Evolutionary conservation across 75 land plant species (phyloP).

Genomic region (Cupressus sempervirens): DNA sequence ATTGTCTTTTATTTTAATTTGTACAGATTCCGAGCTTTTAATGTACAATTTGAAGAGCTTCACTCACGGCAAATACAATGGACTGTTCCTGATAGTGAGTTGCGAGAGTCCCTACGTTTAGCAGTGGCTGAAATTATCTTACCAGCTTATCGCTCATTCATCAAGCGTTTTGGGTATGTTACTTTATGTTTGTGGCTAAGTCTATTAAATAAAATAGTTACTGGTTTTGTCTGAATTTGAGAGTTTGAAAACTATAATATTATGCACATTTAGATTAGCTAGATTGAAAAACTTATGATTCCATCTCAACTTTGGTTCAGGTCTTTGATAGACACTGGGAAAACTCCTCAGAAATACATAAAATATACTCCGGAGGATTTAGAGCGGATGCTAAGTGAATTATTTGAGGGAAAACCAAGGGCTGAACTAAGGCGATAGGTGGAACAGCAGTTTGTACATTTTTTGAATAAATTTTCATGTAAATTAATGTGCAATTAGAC

Average conservation of each 20-base stretch:
- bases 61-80: conserved; percentile 88
- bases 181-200: background rate
- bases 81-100: conserved; percentile 92
- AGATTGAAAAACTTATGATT: background rate
- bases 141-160: conserved; percentile 73
- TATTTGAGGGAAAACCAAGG: conserved; percentile 77
- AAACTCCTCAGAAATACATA: conserved; percentile 74
- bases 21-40: conserved; percentile 74
- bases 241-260: background rate
- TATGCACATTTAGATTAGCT: background rate
- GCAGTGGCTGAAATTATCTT: conserved; percentile 86
- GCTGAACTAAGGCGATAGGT: conserved; percentile 48
- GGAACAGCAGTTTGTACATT: conserved; percentile 3
- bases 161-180: conserved; percentile 57
- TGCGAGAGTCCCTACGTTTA: conserved; percentile 80
- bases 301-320: conserved; percentile 26
- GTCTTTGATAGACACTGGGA: conserved; percentile 68
- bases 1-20: background rate
- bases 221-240: background rate
- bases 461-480: background rate
- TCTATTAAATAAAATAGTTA: background rate
- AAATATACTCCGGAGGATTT: conserved; percentile 76
- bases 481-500: conserved; percentile 4
- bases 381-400: conserved; percentile 74
- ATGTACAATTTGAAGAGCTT: conserved; percentile 85